A percentile compares a stretch with the other conserved stretches of the same genome.
These are phyloP conservation scores for Endothia cerciana DNA, from an alignment of 2,329 filamentous ascomycete species.

Conservation along the genomic window DNA sequence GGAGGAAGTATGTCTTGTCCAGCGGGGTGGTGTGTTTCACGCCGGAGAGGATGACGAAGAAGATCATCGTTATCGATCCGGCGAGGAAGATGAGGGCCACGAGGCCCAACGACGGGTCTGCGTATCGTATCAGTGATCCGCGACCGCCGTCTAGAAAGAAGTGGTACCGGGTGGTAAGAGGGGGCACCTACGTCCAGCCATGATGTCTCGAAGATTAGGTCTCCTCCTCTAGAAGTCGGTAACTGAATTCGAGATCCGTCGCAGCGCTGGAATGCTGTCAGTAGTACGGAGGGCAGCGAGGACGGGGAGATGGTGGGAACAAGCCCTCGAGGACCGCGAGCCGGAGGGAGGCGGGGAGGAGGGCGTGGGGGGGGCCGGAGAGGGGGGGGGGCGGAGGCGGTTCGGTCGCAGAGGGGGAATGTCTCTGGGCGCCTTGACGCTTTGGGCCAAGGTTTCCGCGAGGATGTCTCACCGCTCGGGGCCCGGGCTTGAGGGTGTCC, in stretches of 20 bases:
- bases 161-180: background rate
- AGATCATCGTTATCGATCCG: conserved; percentile 56
- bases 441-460: background rate
- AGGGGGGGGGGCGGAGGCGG: background rate
- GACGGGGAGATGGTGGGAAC: background rate
- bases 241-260: background rate
- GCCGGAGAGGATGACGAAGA: conserved; percentile 63
- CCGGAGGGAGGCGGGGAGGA: too few relatives aligned
- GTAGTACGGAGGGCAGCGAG: background rate
- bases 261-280: conserved; percentile 1
- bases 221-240: background rate
- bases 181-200: conserved; percentile 25
- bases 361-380: too few relatives aligned
- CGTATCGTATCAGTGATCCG: background rate
- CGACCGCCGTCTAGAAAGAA: background rate
- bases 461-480: conserved; percentile 1
- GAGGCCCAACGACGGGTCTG: conserved; percentile 48
- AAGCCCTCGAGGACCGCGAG: background rate
- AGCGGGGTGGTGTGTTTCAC: conserved; percentile 58
- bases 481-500: background rate
- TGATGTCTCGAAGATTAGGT: conserved; percentile 14
- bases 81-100: conserved; percentile 53
- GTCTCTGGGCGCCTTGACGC: background rate
- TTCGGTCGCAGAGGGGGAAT: background rate
- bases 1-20: conserved; percentile 82